These are phyloP conservation scores for Coemansia sp. DNA, from an alignment of 192 early-diverging fungal genomes.

Conservation along the genomic window DNA sequence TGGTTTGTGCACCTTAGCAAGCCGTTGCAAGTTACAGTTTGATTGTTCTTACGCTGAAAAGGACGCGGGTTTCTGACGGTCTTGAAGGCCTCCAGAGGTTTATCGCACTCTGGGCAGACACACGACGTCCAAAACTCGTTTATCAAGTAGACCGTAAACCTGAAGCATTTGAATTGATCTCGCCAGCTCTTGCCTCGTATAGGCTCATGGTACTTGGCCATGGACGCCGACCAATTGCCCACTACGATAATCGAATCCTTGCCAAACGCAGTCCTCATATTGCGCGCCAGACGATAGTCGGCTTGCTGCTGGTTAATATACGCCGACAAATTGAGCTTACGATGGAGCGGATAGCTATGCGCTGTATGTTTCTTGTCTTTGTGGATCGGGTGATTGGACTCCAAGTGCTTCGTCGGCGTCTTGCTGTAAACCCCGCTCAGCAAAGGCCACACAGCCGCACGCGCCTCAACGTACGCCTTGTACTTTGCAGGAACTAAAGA, in stretches of 20 bases:
- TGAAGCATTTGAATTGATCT: conserved; percentile 1
- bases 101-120: conserved; percentile 9
- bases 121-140: conserved; percentile 11
- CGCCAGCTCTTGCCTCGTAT: conserved; percentile 14
- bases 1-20: conserved; percentile 13
- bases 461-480: neutral
- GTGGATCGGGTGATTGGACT: neutral
- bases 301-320: conserved; percentile 16
- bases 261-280: conserved; percentile 8
- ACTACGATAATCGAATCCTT: conserved; percentile 8
- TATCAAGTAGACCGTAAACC: conserved; percentile 16
- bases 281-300: conserved; percentile 7
- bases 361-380: neutral
- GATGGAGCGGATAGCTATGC: conserved; percentile 2
- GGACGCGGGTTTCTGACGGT: conserved; percentile 1
- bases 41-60: neutral
- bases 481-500: neutral
- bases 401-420: neutral
- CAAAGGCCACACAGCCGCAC: no score
- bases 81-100: neutral
- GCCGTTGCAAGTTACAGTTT: conserved; percentile 8
- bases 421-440: neutral
- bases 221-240: conserved; percentile 24
- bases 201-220: conserved; percentile 9
- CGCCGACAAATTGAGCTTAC: conserved; percentile 3